Base-by-base conservation (phyloP, 108 stramenopile genomes). In the Thalassiosira profunda region DNA sequence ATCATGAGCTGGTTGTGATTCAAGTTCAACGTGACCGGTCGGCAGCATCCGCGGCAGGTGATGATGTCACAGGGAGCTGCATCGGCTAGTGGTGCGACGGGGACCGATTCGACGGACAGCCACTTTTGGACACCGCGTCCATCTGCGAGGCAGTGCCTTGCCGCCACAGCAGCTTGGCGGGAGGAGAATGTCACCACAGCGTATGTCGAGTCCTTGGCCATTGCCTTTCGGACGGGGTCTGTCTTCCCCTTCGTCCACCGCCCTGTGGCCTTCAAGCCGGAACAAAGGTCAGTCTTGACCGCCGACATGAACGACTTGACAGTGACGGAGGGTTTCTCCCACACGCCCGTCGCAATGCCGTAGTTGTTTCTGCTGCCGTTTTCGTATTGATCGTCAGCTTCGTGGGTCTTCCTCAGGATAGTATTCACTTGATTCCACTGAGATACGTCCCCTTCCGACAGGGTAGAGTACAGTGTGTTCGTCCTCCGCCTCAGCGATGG, bases 131-230 rank as follows among this genome's bases (percentile, higher is more conserved):
- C 66, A 23, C 90, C 94, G 60, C 94, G 76, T 17, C 91, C 91
- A 80, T 96, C 94, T 3, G 83, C 79, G 25, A 89, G 58, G 59
- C 90, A 91, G 49, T 92, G 79, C 38, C 94, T 70, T 1, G 94
- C 94, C 11, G 93, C 88, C 35, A 89, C 86, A 3, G 94, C 91
- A 28, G 94, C 94, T 62, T 96, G 94, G 28, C 94, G 73, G 23
- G 86, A 88, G 9, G 88, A 90, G 48, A 96, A 96, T 2, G 94
- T 96, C 1, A 96, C 90, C 29, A 96, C 90, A 7, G 90, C 90
- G 76, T 90, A 96, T 5, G 90, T 88, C 15, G 86, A 86, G 46
- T 94, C 84, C 60, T 83, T 69, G 0, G 84, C 84, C 45, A 94
- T 34, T 45, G 47, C 59, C 12, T 52, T 43, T 12, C 74, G 60